Base-by-base conservation (phyloP, 139 green algal genomes). In the Spirogloea muscicola region DNA sequence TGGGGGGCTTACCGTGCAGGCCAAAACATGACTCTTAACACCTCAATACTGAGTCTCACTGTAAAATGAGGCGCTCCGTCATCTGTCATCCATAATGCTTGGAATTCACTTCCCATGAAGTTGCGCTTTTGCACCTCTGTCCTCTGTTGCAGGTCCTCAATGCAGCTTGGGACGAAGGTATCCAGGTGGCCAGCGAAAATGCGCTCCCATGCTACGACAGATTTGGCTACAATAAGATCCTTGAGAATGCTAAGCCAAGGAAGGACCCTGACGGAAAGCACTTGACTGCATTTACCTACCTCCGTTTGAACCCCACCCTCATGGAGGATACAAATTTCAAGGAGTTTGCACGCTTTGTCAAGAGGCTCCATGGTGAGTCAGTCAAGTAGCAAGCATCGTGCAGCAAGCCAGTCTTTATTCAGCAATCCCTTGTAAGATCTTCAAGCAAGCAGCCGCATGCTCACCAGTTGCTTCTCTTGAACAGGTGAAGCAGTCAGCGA, bases 141-240 rank as follows among this genome's bases (percentile, higher is more conserved):
- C n/a, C n/a, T n/a, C n/a, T n/a, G n/a, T n/a, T 5, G 39, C 72
- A 80, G 63, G 74, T 81, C 48, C 42, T 78, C 7, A 48, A 49
- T 7, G 46, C 74, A 18, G 74, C 74, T 4, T 78, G 68, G 63
- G 68, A 76, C 3, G 27, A 9, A 2, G 46, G 46, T 16, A 27
- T 81, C 18, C 37, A 37, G 2, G 52, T 81, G 5, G 65, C 49
- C 16, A 76, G 74, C 25, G 74, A 81, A 41, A 81, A 81, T 27
- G 74, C 74, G 39, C 64, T 81, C 2, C 64, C 74, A 3, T 61
- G 74, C 44, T 81, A 77, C 36, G 93, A 98, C 81, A 79, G 90
- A 49, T 86, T 91, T 58, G 93, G 91, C 0, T 95, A 97, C 82
- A 87, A 95, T 63, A 87, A 89, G 51, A 98, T 98, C 41, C 84